Evolutionary conservation across 768 basidiomycete species (phyloP).

Genomic region (Auricularia heimuer): DNA sequence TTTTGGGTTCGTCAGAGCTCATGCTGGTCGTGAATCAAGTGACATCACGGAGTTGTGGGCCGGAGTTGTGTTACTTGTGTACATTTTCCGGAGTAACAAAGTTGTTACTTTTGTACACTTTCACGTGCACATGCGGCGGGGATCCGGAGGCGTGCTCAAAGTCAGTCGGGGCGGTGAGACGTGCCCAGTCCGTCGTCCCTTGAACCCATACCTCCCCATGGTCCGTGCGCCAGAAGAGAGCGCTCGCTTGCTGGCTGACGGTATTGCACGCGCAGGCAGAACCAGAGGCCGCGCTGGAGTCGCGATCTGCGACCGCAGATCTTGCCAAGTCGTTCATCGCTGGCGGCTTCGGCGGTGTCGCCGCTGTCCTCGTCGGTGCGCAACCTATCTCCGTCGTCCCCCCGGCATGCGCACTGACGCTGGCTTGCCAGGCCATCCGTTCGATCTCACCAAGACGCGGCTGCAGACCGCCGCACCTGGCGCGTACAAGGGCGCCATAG

Average conservation of each 20-base stretch:
- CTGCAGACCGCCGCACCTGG: slow-evolving; percentile 88
- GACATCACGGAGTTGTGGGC: neutral
- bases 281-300: neutral
- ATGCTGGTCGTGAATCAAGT: neutral
- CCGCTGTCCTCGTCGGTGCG: slow-evolving; percentile 84
- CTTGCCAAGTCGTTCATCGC: slow-evolving; percentile 79
- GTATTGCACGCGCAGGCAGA: neutral
- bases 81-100: too few relatives aligned
- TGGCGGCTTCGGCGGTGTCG: slow-evolving; percentile 85
- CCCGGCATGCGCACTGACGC: neutral
- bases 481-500: slow-evolving; percentile 81
- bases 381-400: slow-evolving; percentile 8
- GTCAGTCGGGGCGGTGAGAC: neutral
- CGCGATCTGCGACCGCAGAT: slow-evolving; percentile 23
- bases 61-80: too few relatives aligned
- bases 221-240: neutral
- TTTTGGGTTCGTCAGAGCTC: neutral
- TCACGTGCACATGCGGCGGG: too few relatives aligned
- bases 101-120: too few relatives aligned
- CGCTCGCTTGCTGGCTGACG: neutral
- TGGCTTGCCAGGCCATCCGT: slow-evolving; percentile 70
- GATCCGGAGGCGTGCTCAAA: too few relatives aligned
- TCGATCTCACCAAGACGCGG: slow-evolving; percentile 94
- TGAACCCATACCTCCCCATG: neutral
- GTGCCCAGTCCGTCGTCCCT: neutral